These are phyloP conservation scores for Lithospermum erythrorhizon DNA, from an alignment of 257 asterid genomes.

Conservation along the genomic window DNA sequence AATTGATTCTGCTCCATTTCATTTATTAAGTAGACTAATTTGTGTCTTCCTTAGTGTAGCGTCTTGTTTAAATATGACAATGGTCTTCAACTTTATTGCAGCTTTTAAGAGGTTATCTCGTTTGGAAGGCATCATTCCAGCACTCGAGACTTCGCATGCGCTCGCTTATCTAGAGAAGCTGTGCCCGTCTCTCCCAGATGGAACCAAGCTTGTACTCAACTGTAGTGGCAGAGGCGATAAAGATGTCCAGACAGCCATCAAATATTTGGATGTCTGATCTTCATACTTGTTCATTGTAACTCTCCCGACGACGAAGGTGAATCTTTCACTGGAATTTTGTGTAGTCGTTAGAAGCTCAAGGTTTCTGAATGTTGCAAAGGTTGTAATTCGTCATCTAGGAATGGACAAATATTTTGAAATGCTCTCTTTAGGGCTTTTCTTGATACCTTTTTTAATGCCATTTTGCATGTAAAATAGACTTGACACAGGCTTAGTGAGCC, in stretches of 20 bases:
- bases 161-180: slow-evolving; percentile 75
- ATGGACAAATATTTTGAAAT: not conserved
- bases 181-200: slow-evolving; percentile 68
- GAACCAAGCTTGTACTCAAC: slow-evolving; percentile 69
- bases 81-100: slow-evolving; percentile 22
- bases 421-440: not conserved
- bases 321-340: too few relatives aligned
- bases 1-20: not conserved
- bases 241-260: slow-evolving; percentile 77
- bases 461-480: not conserved
- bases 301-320: not conserved
- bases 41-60: not conserved
- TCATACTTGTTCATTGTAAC: not conserved
- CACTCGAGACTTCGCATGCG: slow-evolving; percentile 93
- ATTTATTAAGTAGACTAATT: too few relatives aligned
- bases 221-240: slow-evolving; percentile 98
- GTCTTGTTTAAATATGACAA: not conserved
- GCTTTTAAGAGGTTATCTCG: slow-evolving; percentile 78
- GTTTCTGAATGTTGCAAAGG: slow-evolving; percentile 6
- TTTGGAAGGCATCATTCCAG: slow-evolving; percentile 88
- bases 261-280: slow-evolving; percentile 39
- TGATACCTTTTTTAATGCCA: not conserved
- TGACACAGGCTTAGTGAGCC: too few relatives aligned
- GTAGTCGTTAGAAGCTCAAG: not conserved
- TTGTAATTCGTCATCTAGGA: not conserved